Conservation (phyloP, 306 rosid species). For the Glycine latifolia region DNA sequence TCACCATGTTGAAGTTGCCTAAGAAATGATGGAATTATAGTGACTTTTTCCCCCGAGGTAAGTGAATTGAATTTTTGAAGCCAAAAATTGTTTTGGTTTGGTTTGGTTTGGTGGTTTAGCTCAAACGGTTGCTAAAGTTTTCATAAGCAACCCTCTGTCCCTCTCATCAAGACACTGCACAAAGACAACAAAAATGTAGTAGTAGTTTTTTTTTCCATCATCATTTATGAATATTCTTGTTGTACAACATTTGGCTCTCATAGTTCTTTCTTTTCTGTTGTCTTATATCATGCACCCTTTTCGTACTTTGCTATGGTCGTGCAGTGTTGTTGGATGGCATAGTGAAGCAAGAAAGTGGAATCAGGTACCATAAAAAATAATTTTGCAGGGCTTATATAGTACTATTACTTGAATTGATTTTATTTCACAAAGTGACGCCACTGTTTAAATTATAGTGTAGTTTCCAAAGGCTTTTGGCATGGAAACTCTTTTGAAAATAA, state of each 20-base stretch:
- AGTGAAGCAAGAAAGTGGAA: too few relatives aligned
- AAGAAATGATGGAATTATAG: slow-evolving; percentile 11
- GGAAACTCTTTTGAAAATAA: not conserved
- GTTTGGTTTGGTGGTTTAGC: not conserved
- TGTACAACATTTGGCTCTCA: not conserved
- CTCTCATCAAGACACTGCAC: not conserved
- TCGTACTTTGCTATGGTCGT: too few relatives aligned
- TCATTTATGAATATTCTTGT: not conserved
- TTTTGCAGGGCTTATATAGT: too few relatives aligned
- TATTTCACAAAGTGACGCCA: too few relatives aligned
- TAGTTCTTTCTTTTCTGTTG: not conserved
- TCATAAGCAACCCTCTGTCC: not conserved
- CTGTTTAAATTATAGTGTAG: too few relatives aligned
- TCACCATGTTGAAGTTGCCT: slow-evolving; percentile 18
- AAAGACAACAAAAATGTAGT: not conserved
- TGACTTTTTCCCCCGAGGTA: not conserved
- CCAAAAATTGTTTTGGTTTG: not conserved
- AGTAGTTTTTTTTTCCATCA: not conserved
- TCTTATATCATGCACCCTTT: slow-evolving; percentile 1
- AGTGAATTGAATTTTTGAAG: slow-evolving; percentile 3
- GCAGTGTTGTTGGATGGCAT: too few relatives aligned
- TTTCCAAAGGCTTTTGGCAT: too few relatives aligned
- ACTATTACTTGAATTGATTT: too few relatives aligned
- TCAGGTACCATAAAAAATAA: too few relatives aligned
- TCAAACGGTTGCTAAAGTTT: not conserved